Evolutionary conservation across 208 protist genomes (phyloP).

Genomic region (Angomonas desouzai): DNA sequence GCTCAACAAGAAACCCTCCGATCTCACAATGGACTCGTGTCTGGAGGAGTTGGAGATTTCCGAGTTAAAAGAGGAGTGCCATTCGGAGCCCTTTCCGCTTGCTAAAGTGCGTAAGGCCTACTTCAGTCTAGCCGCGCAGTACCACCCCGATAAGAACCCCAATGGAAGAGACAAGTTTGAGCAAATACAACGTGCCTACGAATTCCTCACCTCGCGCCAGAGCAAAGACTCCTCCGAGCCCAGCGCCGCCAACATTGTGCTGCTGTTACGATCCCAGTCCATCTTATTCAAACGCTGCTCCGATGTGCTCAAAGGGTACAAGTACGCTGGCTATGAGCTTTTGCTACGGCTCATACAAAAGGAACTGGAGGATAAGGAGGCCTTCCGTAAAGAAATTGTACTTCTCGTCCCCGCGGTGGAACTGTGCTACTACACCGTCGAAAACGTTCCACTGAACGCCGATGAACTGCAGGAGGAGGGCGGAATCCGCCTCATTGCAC

Average conservation of each 20-base stretch:
- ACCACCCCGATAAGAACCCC: constrained; percentile 97
- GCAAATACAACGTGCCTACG: constrained; percentile 86
- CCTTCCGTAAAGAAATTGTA: constrained; percentile 63
- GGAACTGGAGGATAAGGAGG: constrained; percentile 58
- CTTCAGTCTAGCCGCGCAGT: constrained; percentile 88
- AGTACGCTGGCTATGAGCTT: constrained; percentile 93
- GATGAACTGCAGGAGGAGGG: constrained; percentile 92
- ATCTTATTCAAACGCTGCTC: constrained; percentile 90
- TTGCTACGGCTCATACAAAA: constrained; percentile 76
- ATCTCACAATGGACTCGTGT: constrained; percentile 56
- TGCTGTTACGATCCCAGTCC: constrained; percentile 87
- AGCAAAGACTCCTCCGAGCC: constrained; percentile 23
- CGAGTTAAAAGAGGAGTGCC: neutral
- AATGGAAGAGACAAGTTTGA: constrained; percentile 93
- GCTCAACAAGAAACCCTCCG: constrained; percentile 79
- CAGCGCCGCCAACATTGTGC: constrained; percentile 51
- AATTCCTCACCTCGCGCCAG: constrained; percentile 55
- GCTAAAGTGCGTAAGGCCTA: constrained; percentile 91
- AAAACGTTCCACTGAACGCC: constrained; percentile 90
- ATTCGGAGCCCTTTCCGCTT: constrained; percentile 11
- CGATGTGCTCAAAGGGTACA: constrained; percentile 80
- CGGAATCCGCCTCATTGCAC: constrained; percentile 76
- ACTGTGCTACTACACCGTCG: constrained; percentile 88
- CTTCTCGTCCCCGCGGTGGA: constrained; percentile 82
- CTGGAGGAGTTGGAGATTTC: constrained; percentile 74